A percentile compares a stretch with the other conserved stretches of the same genome.
phyloP scores from a whole-genome alignment of 2,329 filamentous ascomycete species.

The Sodiomyces alkalinus region DNA sequence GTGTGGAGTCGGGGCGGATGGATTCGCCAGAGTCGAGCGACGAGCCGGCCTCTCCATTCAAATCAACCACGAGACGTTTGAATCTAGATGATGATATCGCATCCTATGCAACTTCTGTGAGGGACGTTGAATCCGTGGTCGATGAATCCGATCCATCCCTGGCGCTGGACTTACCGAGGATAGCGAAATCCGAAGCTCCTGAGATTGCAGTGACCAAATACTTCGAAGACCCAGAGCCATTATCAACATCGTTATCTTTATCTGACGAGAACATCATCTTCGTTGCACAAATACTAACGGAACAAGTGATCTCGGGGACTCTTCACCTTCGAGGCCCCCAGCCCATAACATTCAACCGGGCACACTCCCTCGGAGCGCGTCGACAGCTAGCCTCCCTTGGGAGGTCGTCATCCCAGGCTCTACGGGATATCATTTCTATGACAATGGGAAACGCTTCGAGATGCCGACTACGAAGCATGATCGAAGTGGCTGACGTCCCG shows the following conservation, averaged over 20 bases:
- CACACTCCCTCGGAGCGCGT: constrained; percentile 18
- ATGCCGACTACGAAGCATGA: constrained; percentile 6
- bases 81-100: constrained; percentile 35
- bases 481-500: constrained; percentile 15
- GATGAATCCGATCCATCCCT: constrained; percentile 32
- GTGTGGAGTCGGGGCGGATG: constrained; percentile 39
- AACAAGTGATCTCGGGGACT: constrained; percentile 45
- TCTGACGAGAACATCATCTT: constrained; percentile 48
- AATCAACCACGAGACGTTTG: constrained; percentile 27
- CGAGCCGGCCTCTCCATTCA: constrained; percentile 33
- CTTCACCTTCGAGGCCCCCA: constrained; percentile 6
- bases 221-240: constrained; percentile 44
- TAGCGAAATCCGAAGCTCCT: constrained; percentile 30
- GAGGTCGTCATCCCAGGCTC: constrained; percentile 32
- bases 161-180: constrained; percentile 31
- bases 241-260: constrained; percentile 26
- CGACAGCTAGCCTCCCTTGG: constrained; percentile 26
- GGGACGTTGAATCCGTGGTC: constrained; percentile 26
- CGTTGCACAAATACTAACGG: constrained; percentile 55
- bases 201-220: constrained; percentile 37
- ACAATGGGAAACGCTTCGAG: constrained; percentile 21
- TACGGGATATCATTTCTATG: constrained; percentile 27
- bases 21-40: constrained; percentile 35
- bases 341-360: constrained; percentile 5
- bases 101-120: constrained; percentile 35